Base-by-base conservation (phyloP, 2,329 filamentous ascomycete species). In the Elsinoe arachidis region DNA sequence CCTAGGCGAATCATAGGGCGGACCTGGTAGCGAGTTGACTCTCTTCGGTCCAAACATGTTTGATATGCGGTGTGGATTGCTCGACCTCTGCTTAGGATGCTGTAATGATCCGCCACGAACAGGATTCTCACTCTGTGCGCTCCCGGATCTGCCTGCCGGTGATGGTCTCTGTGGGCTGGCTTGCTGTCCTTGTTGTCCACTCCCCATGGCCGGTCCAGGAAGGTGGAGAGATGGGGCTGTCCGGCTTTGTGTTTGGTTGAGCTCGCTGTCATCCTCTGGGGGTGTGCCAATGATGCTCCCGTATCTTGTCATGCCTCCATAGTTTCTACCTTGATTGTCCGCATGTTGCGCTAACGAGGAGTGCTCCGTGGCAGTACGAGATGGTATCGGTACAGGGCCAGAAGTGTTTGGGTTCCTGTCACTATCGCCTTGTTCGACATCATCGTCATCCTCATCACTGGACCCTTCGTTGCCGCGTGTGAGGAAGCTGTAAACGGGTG, bases 261-360 rank as follows among this genome's bases (percentile, higher is more conserved):
- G 26, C 44, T 61, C 33, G 5, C 59, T 21, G 23, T 61, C 46
- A 6, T 59, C 60, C 44, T 59, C 38, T 3, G 76, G 77, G 1
- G 80, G 80, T 26, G 79, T 80, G 6, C 78, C 76, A 9, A 83
- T 70, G 63, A 86, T 85, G 66, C 83, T 86, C 46, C 84, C 84
- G 74, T 86, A 86, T 61, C 76, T 77, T 35, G 73, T 77, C 63
- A 78, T 65, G 14, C 66, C 64, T 15, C 53, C 57, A 21, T 38
- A 39, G 49, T 53, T 38, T 21, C 55, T 43, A 37, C 39, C 54
- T 11, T 21, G 23, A 46, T 43, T 46, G 39, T 46, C 38, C 9
- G 23, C 43, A 26, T 47, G 39, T n/a, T 47, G 23, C 6, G 54
- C 34, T 3, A 56, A n/a, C 2, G 41, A 19, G 2, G 54, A 56